These are phyloP conservation scores for Oryza meridionalis DNA, from an alignment of 176 grass and related monocot species.

Conservation along the genomic window DNA sequence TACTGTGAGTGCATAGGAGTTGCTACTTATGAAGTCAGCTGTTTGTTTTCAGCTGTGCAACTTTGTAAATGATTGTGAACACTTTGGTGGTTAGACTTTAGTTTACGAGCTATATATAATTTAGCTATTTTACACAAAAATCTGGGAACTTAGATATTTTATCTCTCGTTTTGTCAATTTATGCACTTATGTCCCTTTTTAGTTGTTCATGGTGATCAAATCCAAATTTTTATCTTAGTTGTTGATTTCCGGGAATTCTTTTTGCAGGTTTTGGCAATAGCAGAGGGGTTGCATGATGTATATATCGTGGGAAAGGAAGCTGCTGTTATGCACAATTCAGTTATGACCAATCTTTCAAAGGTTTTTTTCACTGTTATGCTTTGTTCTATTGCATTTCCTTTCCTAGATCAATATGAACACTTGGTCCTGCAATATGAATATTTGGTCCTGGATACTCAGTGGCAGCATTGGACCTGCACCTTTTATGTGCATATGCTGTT, in stretches of 20 bases:
- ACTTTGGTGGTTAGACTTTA: conserved; percentile 3
- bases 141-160: conserved; percentile 29
- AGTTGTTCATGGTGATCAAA: not conserved
- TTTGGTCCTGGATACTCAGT: conserved; percentile 12
- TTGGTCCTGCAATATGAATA: not conserved
- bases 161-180: conserved; percentile 36
- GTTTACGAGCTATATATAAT: conserved; percentile 31
- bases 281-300: conserved; percentile 86
- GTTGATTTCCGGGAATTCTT: conserved; percentile 39
- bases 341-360: conserved; percentile 88
- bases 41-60: conserved; percentile 24
- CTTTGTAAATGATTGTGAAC: conserved; percentile 32
- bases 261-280: conserved; percentile 92
- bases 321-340: conserved; percentile 67
- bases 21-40: conserved; percentile 23
- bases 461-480: conserved; percentile 24
- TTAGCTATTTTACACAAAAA: conserved; percentile 25
- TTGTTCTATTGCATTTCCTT: conserved; percentile 38
- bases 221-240: conserved; percentile 32
- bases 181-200: conserved; percentile 22
- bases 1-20: conserved; percentile 6
- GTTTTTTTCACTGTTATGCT: conserved; percentile 51
- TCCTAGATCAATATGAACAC: not conserved
- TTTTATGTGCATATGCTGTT: conserved; percentile 29
- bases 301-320: conserved; percentile 81